Evolutionary conservation across 1,284 basidiomycete species (phyloP), one percentile per base, ranked within the genome.

Genomic region (Ceratobasidium papillatum): DNA sequence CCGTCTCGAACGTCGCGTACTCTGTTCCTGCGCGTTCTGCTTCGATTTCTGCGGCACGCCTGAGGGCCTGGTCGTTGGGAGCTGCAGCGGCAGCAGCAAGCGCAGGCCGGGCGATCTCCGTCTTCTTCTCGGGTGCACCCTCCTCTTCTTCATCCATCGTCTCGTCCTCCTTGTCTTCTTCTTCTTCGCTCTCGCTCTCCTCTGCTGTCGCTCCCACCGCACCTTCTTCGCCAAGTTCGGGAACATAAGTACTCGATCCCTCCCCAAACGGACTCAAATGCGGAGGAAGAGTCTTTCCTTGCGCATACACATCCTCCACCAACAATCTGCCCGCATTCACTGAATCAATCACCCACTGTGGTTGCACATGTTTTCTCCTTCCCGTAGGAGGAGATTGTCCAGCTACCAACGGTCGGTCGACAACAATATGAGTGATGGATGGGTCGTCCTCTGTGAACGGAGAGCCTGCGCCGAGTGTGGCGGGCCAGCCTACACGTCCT

Each of bases 341-440:
- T 81, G 94, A 98, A 83, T 99, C 98, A 43, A 96, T 94, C 34
- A 99, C 89, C 97, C 98, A 99, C 83, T 99, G 98, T 19, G 98
- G 98, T 83, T 99, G 98, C 9, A 99, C 88, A 83, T 94, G 95
- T 79, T 94, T 94, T 79, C 96, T 88, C 81, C 90, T 89, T 66
- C 87, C 49, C 2, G 78, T 77, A 34, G 77, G 34, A 25, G 79
- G 76, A 36, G 78, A 79, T 38, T 78, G 74, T 2, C 81, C 80
- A 1, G 62, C 30, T 1, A 80, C 77, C 45, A 81, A 77, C 0
- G 98, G 98, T 74, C 98, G 89, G 83, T 99, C 98, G 78, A 98
- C 91, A 78, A 99, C 91, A 78, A 99, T 92, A 83, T 99, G 98
- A 4, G 98, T 99, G 80, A 99, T 97, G 32, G 89, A 88, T 71